Evolutionary conservation across 306 rosid species (phyloP), one percentile per base, ranked within the genome.

Genomic region (Luffa aegyptiaca): DNA sequence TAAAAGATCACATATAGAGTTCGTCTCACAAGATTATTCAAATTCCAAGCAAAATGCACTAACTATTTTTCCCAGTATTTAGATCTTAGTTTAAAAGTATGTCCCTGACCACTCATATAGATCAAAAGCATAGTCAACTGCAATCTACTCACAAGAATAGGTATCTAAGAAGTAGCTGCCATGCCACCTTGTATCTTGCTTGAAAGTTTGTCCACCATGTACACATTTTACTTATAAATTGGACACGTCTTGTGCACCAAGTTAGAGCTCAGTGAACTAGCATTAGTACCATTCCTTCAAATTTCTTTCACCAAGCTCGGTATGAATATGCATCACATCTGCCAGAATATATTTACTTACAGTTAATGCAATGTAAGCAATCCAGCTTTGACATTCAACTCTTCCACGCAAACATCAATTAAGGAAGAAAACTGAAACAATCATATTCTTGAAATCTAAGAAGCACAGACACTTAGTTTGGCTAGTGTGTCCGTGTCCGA

Each of bases 121-220:
- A 68, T 68, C 52, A 68, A 68, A 68, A 68, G 75, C n/a, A n/a
- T 18, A 68, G 17, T 42, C 53, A 68, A 68, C 75, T 37, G 75
- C 33, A 68, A 18, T 16, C 36, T 64, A 36, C 71, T 64, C 37
- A 64, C 46, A 65, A 65, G 31, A 65, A 65, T 37, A 65, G 26
- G 72, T 17, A 39, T 37, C 48, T 16, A 65, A 37, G 72, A 65
- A 65, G 48, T 13, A 37, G 72, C 8, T 17, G 5, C 45, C 21
- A 37, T 17, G 5, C 45, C 21, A 37, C 48, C 48, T 65, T 37
- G 72, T 65, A 37, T 7, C 48, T 16, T 16, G 72, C 31, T 37
- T 18, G 8, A 64, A 63, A 64, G 71, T 6, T 64, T 2, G 66
- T 4, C 66, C 66, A 61, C 66, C 66, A 31, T 51, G 56, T 51